Base-by-base conservation (phyloP, 2,329 filamentous ascomycete species). In the Diaporthe citriasiana region DNA sequence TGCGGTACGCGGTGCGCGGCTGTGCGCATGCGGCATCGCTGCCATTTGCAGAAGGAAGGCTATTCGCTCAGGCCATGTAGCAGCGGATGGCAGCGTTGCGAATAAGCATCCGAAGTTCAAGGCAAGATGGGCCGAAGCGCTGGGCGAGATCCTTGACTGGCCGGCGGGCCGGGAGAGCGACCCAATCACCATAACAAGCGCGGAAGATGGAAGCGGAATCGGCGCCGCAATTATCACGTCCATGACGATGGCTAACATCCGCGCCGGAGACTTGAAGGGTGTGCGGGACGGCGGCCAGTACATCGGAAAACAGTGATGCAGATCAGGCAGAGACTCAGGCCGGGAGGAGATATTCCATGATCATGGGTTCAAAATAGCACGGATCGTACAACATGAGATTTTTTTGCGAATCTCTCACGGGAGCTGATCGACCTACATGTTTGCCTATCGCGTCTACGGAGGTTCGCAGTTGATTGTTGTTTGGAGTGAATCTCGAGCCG, bases 71-170 rank as follows among this genome's bases (percentile, higher is more conserved):
- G 93, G 91, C 80, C 93, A 94, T 82, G 93, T 94, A 51, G 93
- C 93, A 78, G 93, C 93, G 57, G 93, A 95, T 79, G 93, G 93
- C 45, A 93, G 90, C 22, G 93, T 95, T 70, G 94, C 94, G 85
- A 94, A 93, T 84, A 94, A 94, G 82, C 94, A 94, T 83, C 93
- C 93, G 5, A 91, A 94, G 82, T 95, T 94, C 87, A 93, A 93
- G 85, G 86, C 89, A 72, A 89, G 93, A 68, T 92, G 92, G 76
- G 92, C 92, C 22, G 85, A 89, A 78, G 93, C 93, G 22, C 86
- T 94, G 53, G 89, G 92, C 70, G 93, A 94, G 83, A 93, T 94
- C 75, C 86, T 94, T 56, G 93, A 93, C 82, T 94, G 92, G 92
- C 85, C 89, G 3, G 86, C 86, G 65, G 87, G 89, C 50, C 90